Conservation (phyloP, 176 grass and related monocot species). For the Urochloa ruziziensis region DNA sequence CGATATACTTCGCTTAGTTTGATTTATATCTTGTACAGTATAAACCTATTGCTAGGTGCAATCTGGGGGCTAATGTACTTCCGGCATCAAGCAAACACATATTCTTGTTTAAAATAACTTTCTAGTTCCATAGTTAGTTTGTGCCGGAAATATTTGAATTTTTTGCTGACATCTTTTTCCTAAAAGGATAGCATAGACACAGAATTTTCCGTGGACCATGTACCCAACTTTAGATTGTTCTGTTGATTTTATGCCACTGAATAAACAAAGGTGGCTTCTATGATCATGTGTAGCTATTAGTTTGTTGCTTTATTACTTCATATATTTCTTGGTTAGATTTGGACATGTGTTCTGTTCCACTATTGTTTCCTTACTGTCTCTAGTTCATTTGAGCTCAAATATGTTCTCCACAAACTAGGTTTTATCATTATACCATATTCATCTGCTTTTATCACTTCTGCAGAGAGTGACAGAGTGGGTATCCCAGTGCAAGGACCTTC, state of each 20-base stretch:
- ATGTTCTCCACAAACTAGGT: not conserved
- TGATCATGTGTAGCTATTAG: not conserved
- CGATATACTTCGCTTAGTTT: slow-evolving; percentile 14
- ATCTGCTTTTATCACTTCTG: slow-evolving; percentile 13
- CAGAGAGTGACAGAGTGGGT: slow-evolving; percentile 71
- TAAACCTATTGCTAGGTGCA: not conserved
- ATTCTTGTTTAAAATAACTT: not conserved
- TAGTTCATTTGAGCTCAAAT: not conserved
- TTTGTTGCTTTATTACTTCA: not conserved
- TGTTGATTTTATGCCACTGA: not conserved
- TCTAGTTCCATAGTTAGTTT: not conserved
- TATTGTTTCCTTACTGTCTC: not conserved
- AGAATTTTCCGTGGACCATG: not conserved
- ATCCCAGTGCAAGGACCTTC: slow-evolving; percentile 57
- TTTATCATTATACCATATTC: slow-evolving; percentile 17
- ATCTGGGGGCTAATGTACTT: not conserved
- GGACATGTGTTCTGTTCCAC: not conserved
- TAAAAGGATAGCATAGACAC: not conserved
- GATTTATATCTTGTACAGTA: slow-evolving; percentile 1
- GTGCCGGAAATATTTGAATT: too few species aligned
- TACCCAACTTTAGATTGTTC: not conserved
- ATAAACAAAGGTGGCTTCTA: not conserved
- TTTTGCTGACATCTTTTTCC: not conserved
- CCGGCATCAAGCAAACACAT: not conserved
- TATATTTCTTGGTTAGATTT: slow-evolving; percentile 9